phyloP scores from a whole-genome alignment of 805 yeast species.

The Pichia ethanolica region DNA sequence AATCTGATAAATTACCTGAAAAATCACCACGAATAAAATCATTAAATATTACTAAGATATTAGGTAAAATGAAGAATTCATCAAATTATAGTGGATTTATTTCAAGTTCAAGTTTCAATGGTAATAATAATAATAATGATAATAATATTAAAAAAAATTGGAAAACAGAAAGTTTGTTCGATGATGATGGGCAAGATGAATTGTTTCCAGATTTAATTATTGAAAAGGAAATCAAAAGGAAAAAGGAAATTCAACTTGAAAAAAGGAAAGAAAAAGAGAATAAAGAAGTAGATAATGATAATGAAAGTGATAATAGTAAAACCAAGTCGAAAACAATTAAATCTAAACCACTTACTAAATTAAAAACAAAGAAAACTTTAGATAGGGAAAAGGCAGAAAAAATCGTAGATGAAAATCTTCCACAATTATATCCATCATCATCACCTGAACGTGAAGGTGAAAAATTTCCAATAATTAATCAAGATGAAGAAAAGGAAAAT shows the following conservation, averaged over 20 bases:
- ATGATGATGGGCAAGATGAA: constrained; percentile 4
- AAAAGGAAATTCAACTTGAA: background rate
- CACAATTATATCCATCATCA: background rate
- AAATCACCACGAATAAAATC: constrained; percentile 1
- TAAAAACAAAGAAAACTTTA: background rate
- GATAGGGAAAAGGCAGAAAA: background rate
- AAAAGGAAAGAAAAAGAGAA: background rate
- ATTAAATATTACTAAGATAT: constrained; percentile 3
- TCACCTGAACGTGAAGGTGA: background rate
- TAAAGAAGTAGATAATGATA: background rate
- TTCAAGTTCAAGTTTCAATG: constrained; percentile 6
- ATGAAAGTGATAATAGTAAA: background rate
- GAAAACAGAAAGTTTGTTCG: constrained; percentile 6
- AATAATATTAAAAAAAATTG: background rate
- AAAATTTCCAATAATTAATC: background rate
- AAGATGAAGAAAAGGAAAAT: background rate
- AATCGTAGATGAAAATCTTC: background rate
- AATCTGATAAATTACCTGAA: background rate
- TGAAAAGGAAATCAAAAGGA: background rate
- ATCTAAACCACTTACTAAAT: background rate
- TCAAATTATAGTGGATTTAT: constrained; percentile 7
- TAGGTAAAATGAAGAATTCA: constrained; percentile 1
- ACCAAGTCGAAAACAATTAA: background rate
- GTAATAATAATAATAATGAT: background rate
- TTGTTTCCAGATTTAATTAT: background rate